Evolutionary conservation across 345 rosid genomes (phyloP).

Genomic region (Pugionium dolabratum): DNA sequence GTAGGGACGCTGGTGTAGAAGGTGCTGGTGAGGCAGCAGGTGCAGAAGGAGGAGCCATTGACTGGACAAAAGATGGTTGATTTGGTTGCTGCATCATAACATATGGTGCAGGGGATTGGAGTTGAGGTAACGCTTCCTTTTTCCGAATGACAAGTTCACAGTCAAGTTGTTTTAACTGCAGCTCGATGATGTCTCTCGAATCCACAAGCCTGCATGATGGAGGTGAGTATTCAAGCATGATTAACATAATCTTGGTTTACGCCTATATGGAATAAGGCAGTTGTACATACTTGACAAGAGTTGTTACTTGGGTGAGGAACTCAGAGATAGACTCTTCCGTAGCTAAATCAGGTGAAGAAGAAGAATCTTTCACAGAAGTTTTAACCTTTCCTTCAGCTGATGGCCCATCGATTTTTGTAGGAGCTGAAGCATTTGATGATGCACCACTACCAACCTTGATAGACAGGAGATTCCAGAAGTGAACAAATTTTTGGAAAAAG

Average conservation of each 20-base stretch:
- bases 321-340: conserved; percentile 70
- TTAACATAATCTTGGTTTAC: neutral
- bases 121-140: conserved; percentile 82
- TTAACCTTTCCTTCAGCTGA: conserved; percentile 48
- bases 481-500: conserved; percentile 38
- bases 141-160: conserved; percentile 77
- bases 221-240: neutral
- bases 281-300: conserved; percentile 70
- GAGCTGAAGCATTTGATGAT: conserved; percentile 57
- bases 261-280: neutral
- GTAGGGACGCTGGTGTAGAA: conserved; percentile 36
- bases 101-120: conserved; percentile 53
- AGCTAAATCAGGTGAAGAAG: conserved; percentile 50
- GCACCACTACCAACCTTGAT: conserved; percentile 59
- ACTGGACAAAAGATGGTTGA: conserved; percentile 41
- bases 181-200: conserved; percentile 83
- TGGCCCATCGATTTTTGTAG: conserved; percentile 46
- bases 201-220: conserved; percentile 72
- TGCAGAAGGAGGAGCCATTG: conserved; percentile 48
- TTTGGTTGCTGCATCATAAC: conserved; percentile 59
- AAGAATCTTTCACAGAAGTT: conserved; percentile 36
- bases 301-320: conserved; percentile 73
- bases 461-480: conserved; percentile 55
- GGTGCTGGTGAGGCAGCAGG: conserved; percentile 42
- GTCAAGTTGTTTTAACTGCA: conserved; percentile 83